phyloP scores from a whole-genome alignment of 768 basidiomycete species.

The Gymnopilus junonius region DNA sequence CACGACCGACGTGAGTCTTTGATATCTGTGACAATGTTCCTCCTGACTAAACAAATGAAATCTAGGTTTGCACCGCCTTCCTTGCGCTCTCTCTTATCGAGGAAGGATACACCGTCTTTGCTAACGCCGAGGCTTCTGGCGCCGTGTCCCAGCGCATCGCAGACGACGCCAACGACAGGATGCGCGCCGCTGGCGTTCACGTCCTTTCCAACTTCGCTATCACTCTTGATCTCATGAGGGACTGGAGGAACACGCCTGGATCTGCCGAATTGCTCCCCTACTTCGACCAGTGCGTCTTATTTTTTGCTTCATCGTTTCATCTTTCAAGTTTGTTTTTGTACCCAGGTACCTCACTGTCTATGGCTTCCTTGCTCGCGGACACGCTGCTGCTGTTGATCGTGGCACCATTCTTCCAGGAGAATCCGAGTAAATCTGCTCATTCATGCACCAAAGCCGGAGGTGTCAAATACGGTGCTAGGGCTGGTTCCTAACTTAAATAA shows the following conservation, averaged over 20 bases:
- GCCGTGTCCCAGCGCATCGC: constrained; percentile 43
- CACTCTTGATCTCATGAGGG: constrained; percentile 49
- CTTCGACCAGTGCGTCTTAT: constrained; percentile 45
- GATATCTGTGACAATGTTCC: background rate
- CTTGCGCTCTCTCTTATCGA: constrained; percentile 49
- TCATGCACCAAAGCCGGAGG: background rate
- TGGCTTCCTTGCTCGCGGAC: constrained; percentile 31
- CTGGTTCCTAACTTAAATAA: background rate
- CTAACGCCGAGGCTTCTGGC: constrained; percentile 52
- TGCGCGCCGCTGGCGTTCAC: constrained; percentile 51
- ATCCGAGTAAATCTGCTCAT: constrained; percentile 18
- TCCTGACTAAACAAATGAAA: background rate
- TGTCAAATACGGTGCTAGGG: background rate
- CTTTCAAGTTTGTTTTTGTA: background rate
- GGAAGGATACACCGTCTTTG: constrained; percentile 52
- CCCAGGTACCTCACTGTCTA: constrained; percentile 29
- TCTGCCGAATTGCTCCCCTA: constrained; percentile 44
- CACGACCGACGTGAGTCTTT: constrained; percentile 45
- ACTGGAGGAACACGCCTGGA: constrained; percentile 54
- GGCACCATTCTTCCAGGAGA: constrained; percentile 28
- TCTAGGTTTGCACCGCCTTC: constrained; percentile 52
- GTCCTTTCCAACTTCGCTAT: constrained; percentile 50
- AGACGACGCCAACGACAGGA: constrained; percentile 51
- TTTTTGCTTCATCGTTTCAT: background rate
- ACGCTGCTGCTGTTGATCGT: constrained; percentile 27